These are phyloP conservation scores for Pterocarpus macrocarpus DNA, from an alignment of 306 rosid species.

Conservation along the genomic window DNA sequence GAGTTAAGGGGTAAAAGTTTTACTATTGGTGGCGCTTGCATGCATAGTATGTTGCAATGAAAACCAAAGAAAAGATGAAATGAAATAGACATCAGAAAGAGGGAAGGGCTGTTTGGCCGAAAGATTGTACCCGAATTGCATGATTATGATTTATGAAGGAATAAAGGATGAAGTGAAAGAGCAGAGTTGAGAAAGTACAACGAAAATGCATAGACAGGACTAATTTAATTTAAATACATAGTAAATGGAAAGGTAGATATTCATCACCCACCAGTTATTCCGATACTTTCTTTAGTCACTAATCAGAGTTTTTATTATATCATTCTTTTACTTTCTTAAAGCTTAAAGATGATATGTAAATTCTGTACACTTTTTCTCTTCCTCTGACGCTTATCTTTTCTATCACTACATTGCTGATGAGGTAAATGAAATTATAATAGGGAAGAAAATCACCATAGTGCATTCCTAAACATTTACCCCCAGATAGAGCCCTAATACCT, in stretches of 20 bases:
- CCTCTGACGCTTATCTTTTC: neutral
- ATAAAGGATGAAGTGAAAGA: slow-evolving; percentile 24
- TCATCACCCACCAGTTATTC: slow-evolving; percentile 23
- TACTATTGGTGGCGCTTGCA: slow-evolving; percentile 27
- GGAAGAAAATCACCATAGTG: slow-evolving; percentile 34
- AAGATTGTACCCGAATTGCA: slow-evolving; percentile 37
- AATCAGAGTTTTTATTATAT: neutral
- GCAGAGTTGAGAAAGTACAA: slow-evolving; percentile 43
- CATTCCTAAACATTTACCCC: slow-evolving; percentile 53
- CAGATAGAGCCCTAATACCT: slow-evolving; percentile 6
- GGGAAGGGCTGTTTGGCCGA: slow-evolving; percentile 47
- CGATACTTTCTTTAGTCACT: slow-evolving; percentile 34
- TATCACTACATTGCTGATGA: neutral
- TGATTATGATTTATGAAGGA: slow-evolving; percentile 27
- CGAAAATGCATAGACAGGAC: slow-evolving; percentile 36
- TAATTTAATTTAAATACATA: neutral
- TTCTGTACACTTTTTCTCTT: neutral
- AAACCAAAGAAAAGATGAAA: slow-evolving; percentile 11
- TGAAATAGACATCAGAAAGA: slow-evolving; percentile 31
- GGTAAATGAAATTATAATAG: slow-evolving; percentile 10
- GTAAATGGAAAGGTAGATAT: slow-evolving; percentile 34
- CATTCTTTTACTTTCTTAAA: slow-evolving; percentile 42
- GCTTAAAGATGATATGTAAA: slow-evolving; percentile 28
- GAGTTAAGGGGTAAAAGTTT: slow-evolving; percentile 21
- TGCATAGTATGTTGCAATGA: slow-evolving; percentile 1